phyloP scores from a whole-genome alignment of 441 rosid genomes.

The Eutrema salsugineum region DNA sequence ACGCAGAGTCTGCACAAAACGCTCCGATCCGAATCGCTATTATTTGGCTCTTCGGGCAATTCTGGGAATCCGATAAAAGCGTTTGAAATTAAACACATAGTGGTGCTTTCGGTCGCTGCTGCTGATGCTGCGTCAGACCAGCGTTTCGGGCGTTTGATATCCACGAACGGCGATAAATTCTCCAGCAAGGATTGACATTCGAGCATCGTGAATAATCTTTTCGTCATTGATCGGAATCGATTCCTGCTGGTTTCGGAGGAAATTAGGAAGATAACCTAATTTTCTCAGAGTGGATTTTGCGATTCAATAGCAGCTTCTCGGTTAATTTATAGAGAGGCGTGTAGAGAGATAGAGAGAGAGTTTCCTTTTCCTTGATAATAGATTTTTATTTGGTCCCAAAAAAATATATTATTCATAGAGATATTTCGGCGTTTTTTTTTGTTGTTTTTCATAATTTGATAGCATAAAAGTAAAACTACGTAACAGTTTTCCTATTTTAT shows the following conservation, averaged over 20 bases:
- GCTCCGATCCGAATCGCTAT: slow-evolving; percentile 41
- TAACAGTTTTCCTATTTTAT: no score
- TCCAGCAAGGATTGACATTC: slow-evolving; percentile 9
- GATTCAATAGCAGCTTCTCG: no score
- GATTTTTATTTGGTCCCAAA: no score
- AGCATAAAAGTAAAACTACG: no score
- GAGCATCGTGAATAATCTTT: background rate
- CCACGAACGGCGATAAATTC: slow-evolving; percentile 1
- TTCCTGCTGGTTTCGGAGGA: background rate
- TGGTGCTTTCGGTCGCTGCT: background rate
- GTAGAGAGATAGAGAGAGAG: no score
- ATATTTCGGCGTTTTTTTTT: no score
- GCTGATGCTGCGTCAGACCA: background rate
- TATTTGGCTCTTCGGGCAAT: slow-evolving; percentile 66
- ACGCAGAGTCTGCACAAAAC: slow-evolving; percentile 74
- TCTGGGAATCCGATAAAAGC: slow-evolving; percentile 44
- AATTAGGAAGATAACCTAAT: background rate
- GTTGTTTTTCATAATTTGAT: no score
- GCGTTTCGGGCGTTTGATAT: slow-evolving; percentile 15
- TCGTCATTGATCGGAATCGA: background rate
- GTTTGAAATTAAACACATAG: background rate
- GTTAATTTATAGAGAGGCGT: no score
- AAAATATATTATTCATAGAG: no score
- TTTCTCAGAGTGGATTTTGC: background rate
- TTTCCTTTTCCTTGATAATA: no score